Conservation (phyloP, 2,329 filamentous ascomycete genomes). For the Cladobotryum protrusum region DNA sequence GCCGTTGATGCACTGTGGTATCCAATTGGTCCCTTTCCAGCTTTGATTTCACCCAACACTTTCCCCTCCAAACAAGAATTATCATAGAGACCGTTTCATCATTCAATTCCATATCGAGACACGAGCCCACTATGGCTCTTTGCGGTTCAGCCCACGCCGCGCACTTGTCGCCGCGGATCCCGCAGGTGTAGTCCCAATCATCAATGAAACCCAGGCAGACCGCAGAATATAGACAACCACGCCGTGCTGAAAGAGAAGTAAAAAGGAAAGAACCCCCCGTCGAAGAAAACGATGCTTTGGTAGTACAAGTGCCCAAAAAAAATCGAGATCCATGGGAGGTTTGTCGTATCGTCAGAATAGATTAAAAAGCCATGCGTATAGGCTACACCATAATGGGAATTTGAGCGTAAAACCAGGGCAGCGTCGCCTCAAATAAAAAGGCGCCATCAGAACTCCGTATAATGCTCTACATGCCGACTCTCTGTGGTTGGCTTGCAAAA, state of each 20-base stretch:
- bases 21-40: constrained; percentile 5
- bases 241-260: constrained; percentile 7
- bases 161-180: constrained; percentile 2
- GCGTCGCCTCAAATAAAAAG: constrained; percentile 4
- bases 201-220: constrained; percentile 1
- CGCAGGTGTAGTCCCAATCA: constrained; percentile 1
- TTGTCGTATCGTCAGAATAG: constrained; percentile 1
- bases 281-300: neutral
- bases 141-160: constrained; percentile 1
- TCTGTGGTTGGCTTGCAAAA: constrained; percentile 11
- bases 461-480: constrained; percentile 18
- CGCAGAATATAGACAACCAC: constrained; percentile 2
- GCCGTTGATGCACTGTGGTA: constrained; percentile 2
- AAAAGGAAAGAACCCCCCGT: constrained; percentile 2
- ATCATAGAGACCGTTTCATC: constrained; percentile 13
- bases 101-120: constrained; percentile 11
- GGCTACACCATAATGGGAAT: neutral
- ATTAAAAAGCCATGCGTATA: neutral
- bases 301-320: neutral
- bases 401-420: constrained; percentile 3
- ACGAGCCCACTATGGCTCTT: constrained; percentile 3
- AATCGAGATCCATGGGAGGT: neutral
- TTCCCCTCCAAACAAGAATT: constrained; percentile 1
- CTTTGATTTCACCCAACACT: neutral
- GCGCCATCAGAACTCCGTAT: constrained; percentile 12